phyloP scores from a whole-genome alignment of 1,284 basidiomycete genomes.

The Cutaneotrichosporon cavernicola region DNA sequence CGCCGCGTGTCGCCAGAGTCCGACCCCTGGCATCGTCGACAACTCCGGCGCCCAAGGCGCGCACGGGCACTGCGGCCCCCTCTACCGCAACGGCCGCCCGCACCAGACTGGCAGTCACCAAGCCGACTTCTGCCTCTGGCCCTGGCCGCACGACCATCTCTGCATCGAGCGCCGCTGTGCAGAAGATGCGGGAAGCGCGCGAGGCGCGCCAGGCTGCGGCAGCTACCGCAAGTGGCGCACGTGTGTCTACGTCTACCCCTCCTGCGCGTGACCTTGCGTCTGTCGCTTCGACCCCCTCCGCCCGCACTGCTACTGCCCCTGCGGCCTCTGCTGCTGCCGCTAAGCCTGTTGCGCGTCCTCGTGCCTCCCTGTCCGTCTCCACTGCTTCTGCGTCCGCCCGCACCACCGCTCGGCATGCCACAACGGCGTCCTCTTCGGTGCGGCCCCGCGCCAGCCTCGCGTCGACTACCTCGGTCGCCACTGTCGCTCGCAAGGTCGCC shows the following conservation, averaged over 20 bases:
- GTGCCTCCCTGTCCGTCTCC: background rate
- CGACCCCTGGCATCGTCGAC: slow-evolving; percentile 19
- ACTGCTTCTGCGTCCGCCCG: slow-evolving; percentile 5
- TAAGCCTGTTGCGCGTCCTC: background rate
- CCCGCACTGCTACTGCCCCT: slow-evolving; percentile 2
- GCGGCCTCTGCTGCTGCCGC: slow-evolving; percentile 6
- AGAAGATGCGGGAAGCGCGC: slow-evolving; percentile 23
- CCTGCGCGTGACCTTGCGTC: slow-evolving; percentile 12
- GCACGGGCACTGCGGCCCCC: slow-evolving; percentile 9
- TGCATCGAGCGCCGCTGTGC: slow-evolving; percentile 16
- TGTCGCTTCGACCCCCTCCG: slow-evolving; percentile 4
- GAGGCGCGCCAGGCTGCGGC: slow-evolving; percentile 19
- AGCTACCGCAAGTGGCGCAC: background rate
- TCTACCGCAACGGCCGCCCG: slow-evolving; percentile 13
- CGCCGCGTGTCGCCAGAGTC: slow-evolving; percentile 12
- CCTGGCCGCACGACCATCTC: background rate
- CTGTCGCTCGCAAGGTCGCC: slow-evolving; percentile 17
- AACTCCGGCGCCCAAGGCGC: slow-evolving; percentile 14
- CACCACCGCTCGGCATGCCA: slow-evolving; percentile 4
- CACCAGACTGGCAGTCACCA: slow-evolving; percentile 11
- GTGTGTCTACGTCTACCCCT: slow-evolving; percentile 4
- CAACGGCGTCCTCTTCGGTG: slow-evolving; percentile 7
- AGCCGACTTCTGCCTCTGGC: slow-evolving; percentile 4
- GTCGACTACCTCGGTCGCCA: slow-evolving; percentile 6
- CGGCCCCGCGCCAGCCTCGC: slow-evolving; percentile 19